phyloP scores from a whole-genome alignment of 208 protist genomes.

The Naegleria gruberi region DNA sequence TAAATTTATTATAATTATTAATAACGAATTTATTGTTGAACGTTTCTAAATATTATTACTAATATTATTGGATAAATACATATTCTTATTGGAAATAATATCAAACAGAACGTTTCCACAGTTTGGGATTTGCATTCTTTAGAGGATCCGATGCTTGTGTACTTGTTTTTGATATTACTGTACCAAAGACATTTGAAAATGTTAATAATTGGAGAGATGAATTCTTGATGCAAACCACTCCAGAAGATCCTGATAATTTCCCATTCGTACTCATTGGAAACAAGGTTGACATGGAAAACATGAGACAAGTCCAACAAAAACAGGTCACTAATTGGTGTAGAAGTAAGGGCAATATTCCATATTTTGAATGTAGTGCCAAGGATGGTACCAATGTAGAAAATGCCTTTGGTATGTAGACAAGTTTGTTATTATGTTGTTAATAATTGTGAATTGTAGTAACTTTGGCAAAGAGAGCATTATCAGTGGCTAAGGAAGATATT shows the following conservation, averaged over 20 bases:
- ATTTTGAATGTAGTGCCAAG: constrained; percentile 82
- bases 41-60: too few species aligned
- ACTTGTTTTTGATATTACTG: constrained; percentile 29
- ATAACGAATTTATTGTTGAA: too few species aligned
- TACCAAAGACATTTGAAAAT: constrained; percentile 33
- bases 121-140: constrained; percentile 82
- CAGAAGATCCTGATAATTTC: constrained; percentile 72
- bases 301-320: constrained; percentile 58
- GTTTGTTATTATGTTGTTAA: too few species aligned
- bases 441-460: neutral
- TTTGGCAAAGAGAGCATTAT: neutral
- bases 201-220: constrained; percentile 70
- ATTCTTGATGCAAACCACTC: constrained; percentile 62
- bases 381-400: constrained; percentile 80
- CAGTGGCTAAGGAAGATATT: neutral
- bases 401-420: constrained; percentile 59
- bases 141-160: constrained; percentile 79
- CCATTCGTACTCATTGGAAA: constrained; percentile 88
- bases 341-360: constrained; percentile 58
- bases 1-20: neutral
- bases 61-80: too few species aligned
- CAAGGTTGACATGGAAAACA: constrained; percentile 79
- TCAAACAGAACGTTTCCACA: constrained; percentile 74
- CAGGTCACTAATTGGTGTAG: constrained; percentile 65
- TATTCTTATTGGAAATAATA: neutral